Conservation (phyloP, 75 land plant genomes). For the Pinus tabuliformis region DNA sequence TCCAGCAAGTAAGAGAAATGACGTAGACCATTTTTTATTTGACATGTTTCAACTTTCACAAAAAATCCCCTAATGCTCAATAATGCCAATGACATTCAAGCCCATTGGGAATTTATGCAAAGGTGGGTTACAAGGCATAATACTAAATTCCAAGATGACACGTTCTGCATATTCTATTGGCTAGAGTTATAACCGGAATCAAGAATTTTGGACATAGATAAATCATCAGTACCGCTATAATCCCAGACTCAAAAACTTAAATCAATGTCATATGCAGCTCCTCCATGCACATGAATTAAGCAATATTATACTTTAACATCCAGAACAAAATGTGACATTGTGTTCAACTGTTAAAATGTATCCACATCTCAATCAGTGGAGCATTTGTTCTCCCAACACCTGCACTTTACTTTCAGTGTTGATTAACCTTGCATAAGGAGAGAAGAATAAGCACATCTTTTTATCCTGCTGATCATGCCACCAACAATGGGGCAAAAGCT, state of each 20-base stretch:
- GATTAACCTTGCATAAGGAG: not conserved
- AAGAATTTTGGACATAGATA: not conserved
- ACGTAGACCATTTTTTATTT: not conserved
- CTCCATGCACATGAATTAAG: not conserved
- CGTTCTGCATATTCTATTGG: not conserved
- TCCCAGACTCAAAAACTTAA: not conserved
- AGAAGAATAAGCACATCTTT: not conserved
- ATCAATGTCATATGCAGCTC: not conserved
- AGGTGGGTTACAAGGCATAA: not conserved
- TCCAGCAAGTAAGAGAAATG: constrained; percentile 9
- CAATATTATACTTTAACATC: not conserved
- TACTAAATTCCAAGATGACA: not conserved
- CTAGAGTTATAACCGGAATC: not conserved
- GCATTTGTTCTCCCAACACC: not conserved
- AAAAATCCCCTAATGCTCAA: not conserved
- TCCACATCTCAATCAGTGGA: not conserved
- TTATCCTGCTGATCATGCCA: no score
- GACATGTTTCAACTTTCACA: no score
- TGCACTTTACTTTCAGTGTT: not conserved
- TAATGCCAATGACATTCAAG: not conserved
- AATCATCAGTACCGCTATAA: not conserved
- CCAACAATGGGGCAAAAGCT: no score
- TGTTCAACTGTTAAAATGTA: not conserved
- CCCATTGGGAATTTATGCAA: not conserved
- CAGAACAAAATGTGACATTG: not conserved